phyloP scores from a whole-genome alignment of 2,329 filamentous ascomycete species.

The Neocatenulostroma microsporum region DNA sequence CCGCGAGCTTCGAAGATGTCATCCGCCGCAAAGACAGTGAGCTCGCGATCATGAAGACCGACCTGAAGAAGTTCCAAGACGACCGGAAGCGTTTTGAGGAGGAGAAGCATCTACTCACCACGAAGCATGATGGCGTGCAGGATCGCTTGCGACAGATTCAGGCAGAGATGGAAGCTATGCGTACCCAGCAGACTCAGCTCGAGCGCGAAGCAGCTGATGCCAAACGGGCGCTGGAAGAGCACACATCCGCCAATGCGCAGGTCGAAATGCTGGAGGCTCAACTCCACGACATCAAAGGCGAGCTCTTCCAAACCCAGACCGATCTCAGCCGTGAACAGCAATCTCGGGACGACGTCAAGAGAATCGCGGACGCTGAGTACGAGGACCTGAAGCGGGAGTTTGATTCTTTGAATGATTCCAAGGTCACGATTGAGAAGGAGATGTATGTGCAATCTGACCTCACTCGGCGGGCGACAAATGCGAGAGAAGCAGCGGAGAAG shows the following conservation, averaged over 20 bases:
- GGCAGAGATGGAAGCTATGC: slow-evolving; percentile 79
- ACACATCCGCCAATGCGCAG: slow-evolving; percentile 82
- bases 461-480: slow-evolving; percentile 75
- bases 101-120: slow-evolving; percentile 62
- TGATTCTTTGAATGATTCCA: slow-evolving; percentile 79
- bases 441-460: slow-evolving; percentile 93
- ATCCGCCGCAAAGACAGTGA: slow-evolving; percentile 93
- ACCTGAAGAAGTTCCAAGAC: slow-evolving; percentile 73
- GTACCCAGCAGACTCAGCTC: slow-evolving; percentile 72
- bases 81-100: slow-evolving; percentile 72
- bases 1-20: slow-evolving; percentile 89
- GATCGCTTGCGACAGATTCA: slow-evolving; percentile 73
- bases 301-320: slow-evolving; percentile 76
- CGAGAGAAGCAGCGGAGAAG: slow-evolving; percentile 68
- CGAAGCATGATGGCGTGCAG: slow-evolving; percentile 72
- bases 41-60: slow-evolving; percentile 71
- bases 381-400: slow-evolving; percentile 76
- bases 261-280: slow-evolving; percentile 82
- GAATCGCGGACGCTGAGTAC: slow-evolving; percentile 84
- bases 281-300: slow-evolving; percentile 75
- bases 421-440: slow-evolving; percentile 96
- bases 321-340: slow-evolving; percentile 87
- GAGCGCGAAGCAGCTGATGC: slow-evolving; percentile 85
- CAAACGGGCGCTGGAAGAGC: slow-evolving; percentile 75
- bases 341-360: slow-evolving; percentile 85